Evolutionary conservation across 1,139 yeast species (phyloP).

Genomic region (Maudiozyma humilis): DNA sequence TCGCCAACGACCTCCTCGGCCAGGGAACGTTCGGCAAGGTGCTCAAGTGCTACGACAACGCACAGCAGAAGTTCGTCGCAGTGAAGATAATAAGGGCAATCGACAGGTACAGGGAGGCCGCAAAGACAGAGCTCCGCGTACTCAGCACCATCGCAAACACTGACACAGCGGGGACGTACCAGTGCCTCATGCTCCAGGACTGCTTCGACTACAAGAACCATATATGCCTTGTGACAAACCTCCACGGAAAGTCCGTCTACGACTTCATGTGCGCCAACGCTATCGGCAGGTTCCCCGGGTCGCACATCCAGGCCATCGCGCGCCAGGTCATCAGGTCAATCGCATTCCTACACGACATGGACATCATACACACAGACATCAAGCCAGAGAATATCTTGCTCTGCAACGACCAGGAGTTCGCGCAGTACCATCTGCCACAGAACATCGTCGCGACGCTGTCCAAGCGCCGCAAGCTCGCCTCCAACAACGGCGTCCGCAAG

Average conservation of each 20-base stretch:
- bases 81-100: conserved; percentile 80
- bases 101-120: conserved; percentile 77
- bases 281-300: conserved; percentile 65
- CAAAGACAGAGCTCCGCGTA: conserved; percentile 71
- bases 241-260: conserved; percentile 74
- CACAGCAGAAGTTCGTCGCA: conserved; percentile 61
- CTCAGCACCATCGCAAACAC: conserved; percentile 66
- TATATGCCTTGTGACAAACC: conserved; percentile 86
- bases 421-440: conserved; percentile 24
- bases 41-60: conserved; percentile 56
- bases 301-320: conserved; percentile 82
- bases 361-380: conserved; percentile 84
- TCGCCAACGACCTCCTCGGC: conserved; percentile 65
- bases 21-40: conserved; percentile 99
- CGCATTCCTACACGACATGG: conserved; percentile 80
- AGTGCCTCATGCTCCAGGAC: conserved; percentile 45
- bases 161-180: conserved; percentile 35
- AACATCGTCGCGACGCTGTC: conserved; percentile 19
- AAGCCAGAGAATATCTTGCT: conserved; percentile 89
- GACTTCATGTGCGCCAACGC: conserved; percentile 79
- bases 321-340: conserved; percentile 80
- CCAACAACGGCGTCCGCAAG: conserved; percentile 34
- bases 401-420: conserved; percentile 44
- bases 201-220: conserved; percentile 92
- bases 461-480: conserved; percentile 30